These are phyloP conservation scores for Cornus suecica DNA, from an alignment of 148 eudicot species.

Conservation along the genomic window DNA sequence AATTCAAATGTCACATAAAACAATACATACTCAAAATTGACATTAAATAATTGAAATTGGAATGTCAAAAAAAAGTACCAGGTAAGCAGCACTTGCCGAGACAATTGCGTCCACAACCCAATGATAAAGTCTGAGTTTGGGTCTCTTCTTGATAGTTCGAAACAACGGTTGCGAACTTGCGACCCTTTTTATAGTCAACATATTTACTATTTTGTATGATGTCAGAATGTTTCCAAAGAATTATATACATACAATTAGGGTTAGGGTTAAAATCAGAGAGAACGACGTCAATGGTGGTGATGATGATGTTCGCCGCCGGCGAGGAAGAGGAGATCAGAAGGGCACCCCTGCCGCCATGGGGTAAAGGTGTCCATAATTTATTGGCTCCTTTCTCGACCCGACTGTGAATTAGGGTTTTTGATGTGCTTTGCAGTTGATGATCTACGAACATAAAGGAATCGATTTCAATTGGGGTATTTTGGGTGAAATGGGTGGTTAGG, in stretches of 20 bases:
- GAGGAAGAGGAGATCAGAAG: slow-evolving; percentile 86
- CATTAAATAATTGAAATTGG: no score
- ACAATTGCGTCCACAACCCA: slow-evolving; percentile 59
- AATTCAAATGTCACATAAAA: no score
- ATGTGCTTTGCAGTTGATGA: slow-evolving; percentile 3
- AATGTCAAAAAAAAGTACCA: slow-evolving; percentile 19
- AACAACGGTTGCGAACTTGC: slow-evolving; percentile 32
- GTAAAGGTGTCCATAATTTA: slow-evolving; percentile 47
- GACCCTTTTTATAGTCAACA: slow-evolving; percentile 29
- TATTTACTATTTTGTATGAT: slow-evolving; percentile 20
- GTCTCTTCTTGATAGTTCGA: slow-evolving; percentile 24
- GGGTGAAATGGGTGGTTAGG: no score
- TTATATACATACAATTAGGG: background rate
- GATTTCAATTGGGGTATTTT: slow-evolving; percentile 8
- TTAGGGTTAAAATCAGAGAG: background rate
- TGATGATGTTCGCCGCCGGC: slow-evolving; percentile 61
- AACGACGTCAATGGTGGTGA: background rate
- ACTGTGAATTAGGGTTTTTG: background rate
- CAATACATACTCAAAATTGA: no score
- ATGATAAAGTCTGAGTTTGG: slow-evolving; percentile 24
- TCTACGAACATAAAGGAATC: slow-evolving; percentile 7
- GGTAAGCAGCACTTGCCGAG: slow-evolving; percentile 53
- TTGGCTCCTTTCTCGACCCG: slow-evolving; percentile 10
- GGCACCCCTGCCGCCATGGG: slow-evolving; percentile 94
- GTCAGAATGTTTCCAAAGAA: background rate